These are phyloP conservation scores for Malassezia dermatis DNA, from an alignment of 1,284 basidiomycete species.

Conservation along the genomic window DNA sequence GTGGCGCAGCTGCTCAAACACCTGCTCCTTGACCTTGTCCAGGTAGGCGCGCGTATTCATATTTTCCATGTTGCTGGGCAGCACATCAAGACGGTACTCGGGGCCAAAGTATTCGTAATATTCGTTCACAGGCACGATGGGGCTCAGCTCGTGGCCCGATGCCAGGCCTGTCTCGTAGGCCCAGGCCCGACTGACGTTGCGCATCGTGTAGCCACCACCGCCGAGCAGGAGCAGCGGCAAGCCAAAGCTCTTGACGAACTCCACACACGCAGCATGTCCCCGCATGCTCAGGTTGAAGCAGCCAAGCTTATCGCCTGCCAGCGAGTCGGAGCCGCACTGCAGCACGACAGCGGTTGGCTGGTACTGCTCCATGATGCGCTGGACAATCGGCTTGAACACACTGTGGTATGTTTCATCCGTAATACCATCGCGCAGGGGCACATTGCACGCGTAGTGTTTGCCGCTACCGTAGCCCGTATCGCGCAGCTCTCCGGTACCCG, in stretches of 20 bases:
- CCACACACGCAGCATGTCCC: constrained; percentile 93
- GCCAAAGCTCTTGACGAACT: constrained; percentile 92
- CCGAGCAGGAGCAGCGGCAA: constrained; percentile 84
- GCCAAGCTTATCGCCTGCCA: constrained; percentile 91
- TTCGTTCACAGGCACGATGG: constrained; percentile 55
- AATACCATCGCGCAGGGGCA: constrained; percentile 88
- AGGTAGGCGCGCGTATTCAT: constrained; percentile 86
- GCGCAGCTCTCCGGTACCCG: constrained; percentile 91
- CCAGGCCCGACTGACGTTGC: constrained; percentile 93
- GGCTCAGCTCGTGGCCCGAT: constrained; percentile 81
- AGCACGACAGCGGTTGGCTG: constrained; percentile 90
- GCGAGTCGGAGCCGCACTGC: constrained; percentile 96
- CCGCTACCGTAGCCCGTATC: constrained; percentile 79
- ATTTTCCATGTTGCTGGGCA: constrained; percentile 88
- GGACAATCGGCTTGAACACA: constrained; percentile 91
- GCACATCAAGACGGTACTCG: constrained; percentile 92
- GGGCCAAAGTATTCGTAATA: constrained; percentile 98
- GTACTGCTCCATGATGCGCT: constrained; percentile 87
- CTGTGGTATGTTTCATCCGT: constrained; percentile 89
- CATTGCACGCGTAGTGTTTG: constrained; percentile 70
- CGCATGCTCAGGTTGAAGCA: constrained; percentile 95
- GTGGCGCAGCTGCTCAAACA: constrained; percentile 59
- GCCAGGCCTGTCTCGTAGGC: constrained; percentile 95
- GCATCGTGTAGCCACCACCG: constrained; percentile 97
- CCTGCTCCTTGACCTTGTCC: constrained; percentile 79